A percentile compares a stretch with the other conserved stretches of the same genome.
phyloP scores from a whole-genome alignment of 768 basidiomycete genomes.

The Holtermannia corniformis region DNA sequence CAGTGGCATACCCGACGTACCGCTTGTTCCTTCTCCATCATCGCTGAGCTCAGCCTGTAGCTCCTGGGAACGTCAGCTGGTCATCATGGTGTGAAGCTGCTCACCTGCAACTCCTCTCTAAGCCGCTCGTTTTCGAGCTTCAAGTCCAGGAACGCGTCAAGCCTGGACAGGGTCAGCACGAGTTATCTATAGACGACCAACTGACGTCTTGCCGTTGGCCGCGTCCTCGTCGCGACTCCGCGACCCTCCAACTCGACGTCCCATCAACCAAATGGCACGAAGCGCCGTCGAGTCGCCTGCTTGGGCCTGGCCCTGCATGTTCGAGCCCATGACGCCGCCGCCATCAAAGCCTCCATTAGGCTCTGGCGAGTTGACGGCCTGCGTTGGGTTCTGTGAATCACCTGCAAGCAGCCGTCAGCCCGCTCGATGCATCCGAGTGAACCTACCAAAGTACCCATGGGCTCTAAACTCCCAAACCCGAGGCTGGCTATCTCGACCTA shows the following conservation, averaged over 20 bases:
- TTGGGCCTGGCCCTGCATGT: not conserved
- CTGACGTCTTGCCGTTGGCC: constrained; percentile 21
- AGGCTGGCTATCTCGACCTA: constrained; percentile 6
- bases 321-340: constrained; percentile 13
- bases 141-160: constrained; percentile 57
- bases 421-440: not conserved
- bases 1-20: not conserved
- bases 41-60: constrained; percentile 28
- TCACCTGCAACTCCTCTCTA: constrained; percentile 50
- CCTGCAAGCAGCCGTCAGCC: constrained; percentile 2
- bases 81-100: too few species aligned
- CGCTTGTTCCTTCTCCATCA: constrained; percentile 6
- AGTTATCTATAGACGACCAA: constrained; percentile 1
- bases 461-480: constrained; percentile 28
- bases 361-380: constrained; percentile 5
- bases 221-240: constrained; percentile 3
- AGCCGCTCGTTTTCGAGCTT: constrained; percentile 80
- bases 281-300: constrained; percentile 1
- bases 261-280: constrained; percentile 41
- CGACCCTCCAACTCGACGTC: constrained; percentile 21
- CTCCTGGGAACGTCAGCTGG: too few species aligned
- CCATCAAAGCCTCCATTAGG: constrained; percentile 16
- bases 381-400: constrained; percentile 4
- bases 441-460: constrained; percentile 11
- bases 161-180: constrained; percentile 11